Conservation (phyloP, 257 asterid species). For the Solanum lycopersicoides region DNA sequence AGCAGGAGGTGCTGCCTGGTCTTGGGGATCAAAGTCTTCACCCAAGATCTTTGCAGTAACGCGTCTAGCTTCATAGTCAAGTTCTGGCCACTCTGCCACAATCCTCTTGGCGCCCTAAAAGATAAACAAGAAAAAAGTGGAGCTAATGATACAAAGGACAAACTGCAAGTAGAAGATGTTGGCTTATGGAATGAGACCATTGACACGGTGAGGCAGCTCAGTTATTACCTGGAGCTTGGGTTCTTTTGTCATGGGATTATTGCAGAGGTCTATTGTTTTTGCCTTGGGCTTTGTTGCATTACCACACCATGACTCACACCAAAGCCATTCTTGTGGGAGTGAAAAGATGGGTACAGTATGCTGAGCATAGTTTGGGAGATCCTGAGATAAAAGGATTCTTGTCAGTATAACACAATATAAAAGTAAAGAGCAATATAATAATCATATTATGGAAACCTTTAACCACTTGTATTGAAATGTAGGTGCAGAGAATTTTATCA, state of each 20-base stretch:
- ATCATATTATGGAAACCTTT: not conserved
- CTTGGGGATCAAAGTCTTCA: slow-evolving; percentile 47
- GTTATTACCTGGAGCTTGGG: slow-evolving; percentile 88
- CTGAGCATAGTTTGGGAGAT: slow-evolving; percentile 98
- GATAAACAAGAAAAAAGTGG: not conserved
- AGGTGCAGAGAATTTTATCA: not conserved
- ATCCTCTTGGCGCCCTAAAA: slow-evolving; percentile 90
- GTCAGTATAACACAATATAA: slow-evolving; percentile 1
- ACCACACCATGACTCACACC: slow-evolving; percentile 99
- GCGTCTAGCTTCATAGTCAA: slow-evolving; percentile 74
- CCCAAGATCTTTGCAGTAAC: slow-evolving; percentile 72
- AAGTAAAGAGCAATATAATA: not conserved
- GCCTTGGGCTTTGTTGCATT: slow-evolving; percentile 79
- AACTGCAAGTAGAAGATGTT: not conserved
- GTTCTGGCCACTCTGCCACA: slow-evolving; percentile 97
- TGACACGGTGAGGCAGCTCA: not conserved
- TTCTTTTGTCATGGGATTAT: slow-evolving; percentile 98
- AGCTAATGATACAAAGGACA: not conserved
- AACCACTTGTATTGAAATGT: not conserved
- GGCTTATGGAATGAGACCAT: not conserved
- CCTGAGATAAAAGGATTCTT: slow-evolving; percentile 35
- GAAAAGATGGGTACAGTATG: slow-evolving; percentile 94
- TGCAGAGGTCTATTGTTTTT: slow-evolving; percentile 95
- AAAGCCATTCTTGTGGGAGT: slow-evolving; percentile 98
- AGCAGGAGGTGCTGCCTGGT: slow-evolving; percentile 23